These are phyloP conservation scores for Fusarium acutatum DNA, from an alignment of 2,329 filamentous ascomycete species.

Conservation along the genomic window DNA sequence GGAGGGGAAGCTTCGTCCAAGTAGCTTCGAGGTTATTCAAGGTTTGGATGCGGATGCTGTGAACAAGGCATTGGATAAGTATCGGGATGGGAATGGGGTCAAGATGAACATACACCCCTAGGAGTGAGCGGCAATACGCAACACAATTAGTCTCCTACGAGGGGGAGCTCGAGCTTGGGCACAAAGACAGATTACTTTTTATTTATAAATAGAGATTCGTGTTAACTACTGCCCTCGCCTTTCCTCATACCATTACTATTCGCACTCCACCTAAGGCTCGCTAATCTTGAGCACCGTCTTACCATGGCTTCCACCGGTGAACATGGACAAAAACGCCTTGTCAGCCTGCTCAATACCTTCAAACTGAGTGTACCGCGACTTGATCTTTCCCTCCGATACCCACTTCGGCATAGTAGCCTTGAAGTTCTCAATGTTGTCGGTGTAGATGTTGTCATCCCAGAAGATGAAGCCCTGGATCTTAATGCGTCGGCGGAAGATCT, in stretches of 20 bases:
- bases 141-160: no score
- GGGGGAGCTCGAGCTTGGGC: no score
- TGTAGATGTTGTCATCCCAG: background rate
- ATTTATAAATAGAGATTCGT: accelerated
- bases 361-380: background rate
- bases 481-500: background rate
- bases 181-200: background rate
- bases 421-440: background rate
- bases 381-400: background rate
- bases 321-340: background rate
- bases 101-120: background rate
- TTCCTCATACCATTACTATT: background rate
- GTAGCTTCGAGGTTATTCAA: background rate
- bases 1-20: background rate
- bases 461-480: background rate
- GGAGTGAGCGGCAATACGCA: background rate
- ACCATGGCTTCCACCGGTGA: background rate
- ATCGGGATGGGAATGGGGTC: background rate
- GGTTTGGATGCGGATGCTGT: background rate
- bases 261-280: background rate
- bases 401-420: background rate
- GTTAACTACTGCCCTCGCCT: background rate
- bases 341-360: background rate
- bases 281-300: background rate
- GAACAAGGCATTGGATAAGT: background rate